Conservation (phyloP, 495 filamentous ascomycete species). For the Xylaria flabelliformis region DNA sequence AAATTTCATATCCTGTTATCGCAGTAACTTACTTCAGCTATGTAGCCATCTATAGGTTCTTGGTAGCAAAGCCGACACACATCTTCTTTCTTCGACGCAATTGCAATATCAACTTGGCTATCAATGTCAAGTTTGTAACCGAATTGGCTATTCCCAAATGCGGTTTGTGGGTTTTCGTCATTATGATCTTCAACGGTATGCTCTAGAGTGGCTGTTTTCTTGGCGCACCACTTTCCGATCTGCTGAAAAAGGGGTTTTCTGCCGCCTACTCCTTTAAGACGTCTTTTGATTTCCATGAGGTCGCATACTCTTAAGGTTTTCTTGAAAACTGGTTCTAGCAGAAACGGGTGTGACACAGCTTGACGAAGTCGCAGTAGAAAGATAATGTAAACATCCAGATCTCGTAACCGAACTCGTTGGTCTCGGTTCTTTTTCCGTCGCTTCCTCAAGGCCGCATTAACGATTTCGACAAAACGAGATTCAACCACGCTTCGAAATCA, state of each 20-base stretch:
- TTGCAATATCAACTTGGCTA: neutral
- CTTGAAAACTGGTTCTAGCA: neutral
- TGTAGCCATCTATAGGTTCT: neutral
- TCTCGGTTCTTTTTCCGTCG: neutral
- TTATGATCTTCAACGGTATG: neutral
- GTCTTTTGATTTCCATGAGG: neutral
- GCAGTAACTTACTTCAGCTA: neutral
- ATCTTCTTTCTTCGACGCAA: neutral
- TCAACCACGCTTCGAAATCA: neutral
- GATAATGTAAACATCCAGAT: neutral
- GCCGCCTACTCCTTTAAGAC: neutral
- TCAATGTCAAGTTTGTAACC: neutral
- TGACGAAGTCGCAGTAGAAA: neutral
- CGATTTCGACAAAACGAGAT: neutral
- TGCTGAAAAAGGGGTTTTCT: neutral
- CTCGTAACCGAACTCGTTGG: neutral
- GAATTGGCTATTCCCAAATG: neutral
- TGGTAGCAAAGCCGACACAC: conserved; percentile 17
- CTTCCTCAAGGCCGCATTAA: neutral
- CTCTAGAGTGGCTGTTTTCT: neutral
- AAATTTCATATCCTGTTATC: neutral
- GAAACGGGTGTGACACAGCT: neutral
- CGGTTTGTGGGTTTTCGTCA: neutral
- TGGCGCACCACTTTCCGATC: conserved; percentile 7
- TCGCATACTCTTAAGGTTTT: neutral